Evolutionary conservation across 2,329 filamentous ascomycete species (phyloP).

Genomic region (Ophiognomonia clavigignenti-juglandacearum): DNA sequence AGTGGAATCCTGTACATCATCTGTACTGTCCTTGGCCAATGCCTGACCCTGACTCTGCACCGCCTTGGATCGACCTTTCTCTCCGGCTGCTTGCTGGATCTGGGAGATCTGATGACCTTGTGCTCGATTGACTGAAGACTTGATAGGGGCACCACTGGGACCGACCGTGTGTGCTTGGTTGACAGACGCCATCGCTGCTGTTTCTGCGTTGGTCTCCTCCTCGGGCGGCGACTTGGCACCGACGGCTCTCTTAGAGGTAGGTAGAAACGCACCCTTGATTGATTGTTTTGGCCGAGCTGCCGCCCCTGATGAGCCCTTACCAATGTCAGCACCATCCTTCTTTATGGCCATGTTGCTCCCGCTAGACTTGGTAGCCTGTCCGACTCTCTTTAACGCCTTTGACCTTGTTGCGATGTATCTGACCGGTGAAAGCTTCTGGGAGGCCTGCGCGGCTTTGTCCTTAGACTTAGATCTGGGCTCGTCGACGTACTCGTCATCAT

Average conservation of each 20-base stretch:
- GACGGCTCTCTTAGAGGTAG: not conserved
- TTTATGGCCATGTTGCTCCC: not conserved
- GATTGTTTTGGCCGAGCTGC: too few relatives aligned
- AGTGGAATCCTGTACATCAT: not conserved
- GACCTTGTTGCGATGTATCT: not conserved
- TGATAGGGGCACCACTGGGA: too few relatives aligned
- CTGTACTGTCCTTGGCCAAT: too few relatives aligned
- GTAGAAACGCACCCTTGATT: not conserved
- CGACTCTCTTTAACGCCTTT: not conserved
- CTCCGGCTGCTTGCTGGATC: too few relatives aligned
- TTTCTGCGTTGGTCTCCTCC: too few relatives aligned
- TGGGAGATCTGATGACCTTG: too few relatives aligned
- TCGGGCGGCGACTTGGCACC: not conserved
- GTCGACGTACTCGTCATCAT: not conserved
- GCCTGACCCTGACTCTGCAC: not conserved
- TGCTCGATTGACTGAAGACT: too few relatives aligned
- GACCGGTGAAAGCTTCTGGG: not conserved
- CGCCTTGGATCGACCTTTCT: too few relatives aligned
- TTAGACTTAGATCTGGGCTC: not conserved
- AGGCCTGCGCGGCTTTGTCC: not conserved
- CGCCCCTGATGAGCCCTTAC: not conserved
- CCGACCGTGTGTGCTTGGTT: too few relatives aligned
- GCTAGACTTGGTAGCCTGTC: not conserved
- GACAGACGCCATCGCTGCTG: too few relatives aligned
- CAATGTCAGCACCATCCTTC: not conserved